Conservation (phyloP, 2,329 filamentous ascomycete species). For the Colletotrichum sp. region DNA sequence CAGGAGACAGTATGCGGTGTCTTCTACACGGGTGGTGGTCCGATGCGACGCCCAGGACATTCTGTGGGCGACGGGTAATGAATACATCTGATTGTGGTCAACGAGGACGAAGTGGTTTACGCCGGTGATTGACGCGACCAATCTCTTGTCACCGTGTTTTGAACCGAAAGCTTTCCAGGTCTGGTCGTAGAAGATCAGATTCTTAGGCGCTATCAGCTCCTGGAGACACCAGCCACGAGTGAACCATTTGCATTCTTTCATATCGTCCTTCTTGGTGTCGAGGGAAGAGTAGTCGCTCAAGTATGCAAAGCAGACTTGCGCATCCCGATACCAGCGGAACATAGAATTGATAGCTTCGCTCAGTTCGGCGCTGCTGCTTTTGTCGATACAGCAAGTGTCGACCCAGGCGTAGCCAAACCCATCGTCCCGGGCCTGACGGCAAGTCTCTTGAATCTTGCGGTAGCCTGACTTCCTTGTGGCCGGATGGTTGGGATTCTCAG, state of each 20-base stretch:
- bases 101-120: too few species aligned
- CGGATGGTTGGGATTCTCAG: fast-evolving
- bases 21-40: neutral
- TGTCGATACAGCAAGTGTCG: conserved; percentile 2
- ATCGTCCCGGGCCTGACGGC: neutral
- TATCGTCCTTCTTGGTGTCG: too few species aligned
- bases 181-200: conserved; percentile 27
- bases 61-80: neutral
- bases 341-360: conserved; percentile 31
- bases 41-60: conserved; percentile 28
- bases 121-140: too few species aligned
- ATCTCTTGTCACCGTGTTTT: too few species aligned
- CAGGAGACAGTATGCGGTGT: conserved; percentile 30
- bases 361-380: neutral
- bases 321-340: conserved; percentile 37
- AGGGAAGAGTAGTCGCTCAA: conserved; percentile 33
- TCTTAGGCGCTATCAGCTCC: conserved; percentile 23
- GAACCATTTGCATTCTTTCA: neutral
- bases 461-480: fast-evolving
- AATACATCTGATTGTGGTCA: too few species aligned
- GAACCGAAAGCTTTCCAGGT: too few species aligned
- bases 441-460: neutral
- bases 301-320: conserved; percentile 37
- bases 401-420: neutral
- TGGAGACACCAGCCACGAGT: conserved; percentile 5